phyloP scores from a whole-genome alignment of 805 yeast species.

The Spathaspora hagerdaliae region DNA sequence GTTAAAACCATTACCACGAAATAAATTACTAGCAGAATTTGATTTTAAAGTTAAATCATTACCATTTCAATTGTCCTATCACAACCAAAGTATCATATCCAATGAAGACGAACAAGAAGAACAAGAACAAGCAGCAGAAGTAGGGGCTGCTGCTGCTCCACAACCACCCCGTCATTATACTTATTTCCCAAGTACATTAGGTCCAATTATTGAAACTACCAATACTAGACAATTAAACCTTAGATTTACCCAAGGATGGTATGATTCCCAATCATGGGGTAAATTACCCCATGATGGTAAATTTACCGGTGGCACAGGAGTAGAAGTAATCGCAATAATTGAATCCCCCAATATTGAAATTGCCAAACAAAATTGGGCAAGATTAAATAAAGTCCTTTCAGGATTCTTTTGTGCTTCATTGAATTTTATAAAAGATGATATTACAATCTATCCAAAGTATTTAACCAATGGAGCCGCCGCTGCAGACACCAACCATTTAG shows the following conservation, averaged over 20 bases:
- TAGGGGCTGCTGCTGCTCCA: too few relatives aligned
- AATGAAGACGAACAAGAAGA: constrained; percentile 1
- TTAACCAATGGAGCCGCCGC: constrained; percentile 39
- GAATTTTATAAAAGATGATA: constrained; percentile 77
- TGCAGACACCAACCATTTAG: not conserved
- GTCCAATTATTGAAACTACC: constrained; percentile 67
- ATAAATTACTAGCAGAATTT: constrained; percentile 67
- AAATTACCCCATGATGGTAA: constrained; percentile 67
- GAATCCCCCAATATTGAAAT: constrained; percentile 54
- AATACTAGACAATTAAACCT: constrained; percentile 73
- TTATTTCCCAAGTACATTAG: constrained; percentile 76
- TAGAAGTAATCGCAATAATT: constrained; percentile 85
- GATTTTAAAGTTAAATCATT: constrained; percentile 62
- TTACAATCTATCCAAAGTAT: constrained; percentile 56
- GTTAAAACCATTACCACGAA: constrained; percentile 70
- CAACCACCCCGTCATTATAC: constrained; percentile 44
- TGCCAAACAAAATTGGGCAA: constrained; percentile 66
- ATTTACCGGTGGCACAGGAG: constrained; percentile 88
- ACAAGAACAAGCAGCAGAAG: too few relatives aligned
- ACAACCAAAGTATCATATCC: constrained; percentile 11
- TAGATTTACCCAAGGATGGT: constrained; percentile 90
- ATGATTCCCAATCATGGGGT: constrained; percentile 91
- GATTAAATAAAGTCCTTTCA: constrained; percentile 69
- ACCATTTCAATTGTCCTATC: constrained; percentile 20
- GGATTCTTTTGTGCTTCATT: constrained; percentile 95